Evolutionary conservation across 768 basidiomycete species (phyloP).

Genomic region (Boletus sp.): DNA sequence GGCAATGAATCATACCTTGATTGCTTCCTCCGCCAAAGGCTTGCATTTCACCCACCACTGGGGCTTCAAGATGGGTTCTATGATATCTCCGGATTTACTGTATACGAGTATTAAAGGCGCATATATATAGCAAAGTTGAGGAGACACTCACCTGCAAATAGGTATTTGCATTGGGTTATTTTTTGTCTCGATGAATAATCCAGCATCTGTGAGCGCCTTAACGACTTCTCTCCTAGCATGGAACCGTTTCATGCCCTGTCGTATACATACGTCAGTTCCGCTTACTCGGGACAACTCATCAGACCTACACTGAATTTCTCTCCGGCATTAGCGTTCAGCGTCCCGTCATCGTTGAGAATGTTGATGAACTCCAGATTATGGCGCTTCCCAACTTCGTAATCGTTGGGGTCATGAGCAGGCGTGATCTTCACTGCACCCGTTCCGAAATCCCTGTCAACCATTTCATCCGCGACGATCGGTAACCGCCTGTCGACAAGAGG

Average conservation of each 20-base stretch:
- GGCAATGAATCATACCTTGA: constrained; percentile 55
- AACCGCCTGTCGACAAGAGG: constrained; percentile 86
- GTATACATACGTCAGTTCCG: not conserved
- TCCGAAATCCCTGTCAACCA: constrained; percentile 94
- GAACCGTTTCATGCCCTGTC: constrained; percentile 95
- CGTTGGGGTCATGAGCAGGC: constrained; percentile 95
- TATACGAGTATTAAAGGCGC: constrained; percentile 2
- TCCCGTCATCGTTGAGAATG: constrained; percentile 95
- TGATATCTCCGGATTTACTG: constrained; percentile 95
- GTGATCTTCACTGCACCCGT: constrained; percentile 99
- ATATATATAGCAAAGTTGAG: not conserved
- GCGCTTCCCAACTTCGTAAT: constrained; percentile 90
- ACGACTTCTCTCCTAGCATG: constrained; percentile 85
- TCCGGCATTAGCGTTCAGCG: constrained; percentile 88
- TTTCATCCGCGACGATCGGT: constrained; percentile 83
- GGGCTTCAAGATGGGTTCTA: constrained; percentile 92
- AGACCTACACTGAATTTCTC: constrained; percentile 61
- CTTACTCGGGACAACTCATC: not conserved
- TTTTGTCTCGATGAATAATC: constrained; percentile 85
- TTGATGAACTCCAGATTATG: constrained; percentile 92
- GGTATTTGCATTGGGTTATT: constrained; percentile 98
- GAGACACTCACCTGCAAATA: constrained; percentile 65
- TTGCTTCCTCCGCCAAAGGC: constrained; percentile 84
- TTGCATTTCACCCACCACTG: constrained; percentile 99
- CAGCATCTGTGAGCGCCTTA: constrained; percentile 77